Base-by-base conservation (phyloP, 441 rosid genomes). In the Hypseocharis bilobata region DNA sequence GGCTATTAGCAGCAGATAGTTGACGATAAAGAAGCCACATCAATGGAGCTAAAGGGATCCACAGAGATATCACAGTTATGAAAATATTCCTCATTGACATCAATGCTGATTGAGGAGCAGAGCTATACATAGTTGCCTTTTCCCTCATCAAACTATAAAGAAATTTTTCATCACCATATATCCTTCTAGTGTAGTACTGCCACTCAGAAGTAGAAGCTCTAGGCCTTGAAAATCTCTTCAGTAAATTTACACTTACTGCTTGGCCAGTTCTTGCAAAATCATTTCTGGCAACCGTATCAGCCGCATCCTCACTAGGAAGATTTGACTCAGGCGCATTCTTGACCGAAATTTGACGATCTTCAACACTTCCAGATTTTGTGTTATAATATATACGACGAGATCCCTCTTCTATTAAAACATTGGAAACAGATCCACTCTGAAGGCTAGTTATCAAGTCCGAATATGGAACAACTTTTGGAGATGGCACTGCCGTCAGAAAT, bases 1-100 rank as follows among this genome's bases (percentile, higher is more conserved):
- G 96, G 79, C 91, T 87, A 70, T 87, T 90, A 38, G 89, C 84
- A 58, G 91, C 86, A 56, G 96, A 88, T 70, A 90, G 84, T 76
- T 90, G 98, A 30, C 97, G 89, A 69, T 92, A 85, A 61, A 92
- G 84, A 72, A 90, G 88, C 98, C 98, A 92, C 94, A 92, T 90
- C 63, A 92, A 77, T 67, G 98, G 98, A 7, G 83, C 84, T 38
- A 92, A 77, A 52, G 96, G 98, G 69, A 88, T 84, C 96, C 98
- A 92, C 23, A 92, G 66, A 70, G 91, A 77, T 26, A 90, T 85
- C 36, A 92, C 82, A 3, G 91, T 90, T 64, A 90, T 76, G 69
- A 90, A 71, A 65, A 75, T 74, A 74, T 49, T 79, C 79, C 97
- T 85, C 77, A 92, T 78, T 5, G 92, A 77, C 84, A 80, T 68